Base-by-base conservation (phyloP, 306 rosid genomes). In the Vigna angularis region DNA sequence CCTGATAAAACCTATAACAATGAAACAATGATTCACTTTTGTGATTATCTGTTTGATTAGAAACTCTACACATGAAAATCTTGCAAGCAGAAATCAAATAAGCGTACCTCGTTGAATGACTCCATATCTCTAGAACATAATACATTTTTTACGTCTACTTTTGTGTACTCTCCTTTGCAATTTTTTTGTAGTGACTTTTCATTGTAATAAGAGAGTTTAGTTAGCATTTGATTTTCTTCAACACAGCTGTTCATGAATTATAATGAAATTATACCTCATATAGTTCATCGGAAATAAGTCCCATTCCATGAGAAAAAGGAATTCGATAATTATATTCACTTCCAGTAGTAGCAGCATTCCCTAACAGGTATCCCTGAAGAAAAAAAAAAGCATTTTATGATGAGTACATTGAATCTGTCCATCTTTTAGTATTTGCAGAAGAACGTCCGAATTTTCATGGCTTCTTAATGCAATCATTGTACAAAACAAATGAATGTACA, bases 211-310 rank as follows among this genome's bases (percentile, higher is more conserved):
- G 40, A 70, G 3, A 63, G 63, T 59, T 52, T 16, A 0, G 0
- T 66, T 47, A 68, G 82, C 34, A 55, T 73, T 53, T 8, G 6
- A 17, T 3, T 34, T 55, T 73, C 50, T 42, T 80, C 9, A 61
- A 50, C 17, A 26, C 16, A 16, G 18, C n/a, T 28, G 4, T 7
- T 20, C 3, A 30, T 47, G 62, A 70, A 17, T 45, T 44, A 66
- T 24, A 9, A 34, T 4, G 53, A 30, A 38, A 59, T 62, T 69
- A 26, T 26, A 89, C 96, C 81, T 81, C 15, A 0, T 71, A 85
- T 44, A 91, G 24, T 62, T 93, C 94, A 70, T 85, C 86, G 10
- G 94, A 87, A 66, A 93, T 89, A 40, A 93, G 85, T 34, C 74
- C 85, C 93, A 85, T 84, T 55, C 91, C 89, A 62, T 88, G 93